Evolutionary conservation across 495 filamentous ascomycete genomes (phyloP).

Genomic region (Penicillium herquei): DNA sequence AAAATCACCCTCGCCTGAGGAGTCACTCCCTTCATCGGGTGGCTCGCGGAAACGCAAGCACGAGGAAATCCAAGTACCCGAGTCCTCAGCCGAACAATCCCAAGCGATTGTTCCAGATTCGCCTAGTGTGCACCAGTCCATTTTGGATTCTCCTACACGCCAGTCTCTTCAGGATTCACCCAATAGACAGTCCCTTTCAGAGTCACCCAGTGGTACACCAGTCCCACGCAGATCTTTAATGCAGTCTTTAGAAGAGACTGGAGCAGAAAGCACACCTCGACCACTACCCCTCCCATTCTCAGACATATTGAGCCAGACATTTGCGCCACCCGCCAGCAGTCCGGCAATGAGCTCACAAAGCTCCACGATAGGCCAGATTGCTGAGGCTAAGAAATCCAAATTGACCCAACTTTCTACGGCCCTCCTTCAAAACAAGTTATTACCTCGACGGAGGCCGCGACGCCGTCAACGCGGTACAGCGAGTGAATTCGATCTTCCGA

Average conservation of each 20-base stretch:
- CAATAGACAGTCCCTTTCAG: conserved; percentile 3
- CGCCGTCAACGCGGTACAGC: conserved; percentile 21
- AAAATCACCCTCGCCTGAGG: conserved; percentile 17
- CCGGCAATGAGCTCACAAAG: conserved; percentile 18
- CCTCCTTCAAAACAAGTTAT: conserved; percentile 45
- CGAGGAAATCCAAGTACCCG: conserved; percentile 22
- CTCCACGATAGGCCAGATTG: conserved; percentile 12
- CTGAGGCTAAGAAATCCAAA: conserved; percentile 26
- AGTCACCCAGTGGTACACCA: conserved; percentile 20
- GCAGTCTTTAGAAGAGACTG: conserved; percentile 8
- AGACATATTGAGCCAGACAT: conserved; percentile 46
- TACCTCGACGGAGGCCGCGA: conserved; percentile 43
- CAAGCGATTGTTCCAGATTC: conserved; percentile 22
- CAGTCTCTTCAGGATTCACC: too few species aligned
- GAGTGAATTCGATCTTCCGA: conserved; percentile 20
- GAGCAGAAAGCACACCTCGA: too few species aligned
- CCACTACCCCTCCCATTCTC: conserved; percentile 20
- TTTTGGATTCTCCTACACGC: too few species aligned
- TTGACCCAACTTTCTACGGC: conserved; percentile 44
- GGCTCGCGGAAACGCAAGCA: conserved; percentile 42
- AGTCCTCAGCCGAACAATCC: conserved; percentile 18
- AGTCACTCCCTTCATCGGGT: conserved; percentile 25
- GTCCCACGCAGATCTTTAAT: neutral
- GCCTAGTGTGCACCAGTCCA: neutral
- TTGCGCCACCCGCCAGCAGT: conserved; percentile 49